A percentile compares a stretch with the other conserved stretches of the same genome.
Evolutionary conservation across 2,329 filamentous ascomycete species (phyloP).

Genomic region (Paraphoma sp.): DNA sequence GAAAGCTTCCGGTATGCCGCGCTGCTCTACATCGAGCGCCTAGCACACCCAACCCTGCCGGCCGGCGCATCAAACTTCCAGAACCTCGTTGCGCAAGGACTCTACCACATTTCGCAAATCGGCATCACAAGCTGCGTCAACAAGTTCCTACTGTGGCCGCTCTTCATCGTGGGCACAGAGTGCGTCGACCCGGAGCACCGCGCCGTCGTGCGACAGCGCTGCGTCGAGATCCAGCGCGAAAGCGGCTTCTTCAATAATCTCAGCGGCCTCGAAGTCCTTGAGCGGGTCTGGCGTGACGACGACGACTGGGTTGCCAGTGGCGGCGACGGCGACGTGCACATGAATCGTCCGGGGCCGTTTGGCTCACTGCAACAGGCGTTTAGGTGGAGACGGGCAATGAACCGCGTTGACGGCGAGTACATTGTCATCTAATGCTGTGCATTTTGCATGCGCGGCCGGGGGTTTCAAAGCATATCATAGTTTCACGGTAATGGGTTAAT

Average conservation of each 20-base stretch:
- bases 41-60: slow-evolving; percentile 77
- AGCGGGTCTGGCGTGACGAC: slow-evolving; percentile 78
- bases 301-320: slow-evolving; percentile 32
- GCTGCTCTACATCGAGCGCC: slow-evolving; percentile 85
- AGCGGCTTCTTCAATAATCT: slow-evolving; percentile 95
- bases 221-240: slow-evolving; percentile 83
- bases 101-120: slow-evolving; percentile 83
- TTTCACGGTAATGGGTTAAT: slow-evolving; percentile 3
- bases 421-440: slow-evolving; percentile 53
- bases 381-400: slow-evolving; percentile 59
- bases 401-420: slow-evolving; percentile 58
- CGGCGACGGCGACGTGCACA: slow-evolving; percentile 27
- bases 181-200: slow-evolving; percentile 83
- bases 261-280: slow-evolving; percentile 81
- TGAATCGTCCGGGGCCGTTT: slow-evolving; percentile 26
- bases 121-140: slow-evolving; percentile 74
- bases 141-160: slow-evolving; percentile 91
- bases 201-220: slow-evolving; percentile 78
- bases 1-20: slow-evolving; percentile 91
- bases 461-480: slow-evolving; percentile 20
- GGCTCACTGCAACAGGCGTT: slow-evolving; percentile 48
- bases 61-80: slow-evolving; percentile 81
- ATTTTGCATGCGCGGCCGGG: slow-evolving; percentile 11
- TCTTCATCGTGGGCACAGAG: slow-evolving; percentile 89
- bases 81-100: slow-evolving; percentile 78